Base-by-base conservation (phyloP, 768 basidiomycete species). In the Rossbeevera mucosa region DNA sequence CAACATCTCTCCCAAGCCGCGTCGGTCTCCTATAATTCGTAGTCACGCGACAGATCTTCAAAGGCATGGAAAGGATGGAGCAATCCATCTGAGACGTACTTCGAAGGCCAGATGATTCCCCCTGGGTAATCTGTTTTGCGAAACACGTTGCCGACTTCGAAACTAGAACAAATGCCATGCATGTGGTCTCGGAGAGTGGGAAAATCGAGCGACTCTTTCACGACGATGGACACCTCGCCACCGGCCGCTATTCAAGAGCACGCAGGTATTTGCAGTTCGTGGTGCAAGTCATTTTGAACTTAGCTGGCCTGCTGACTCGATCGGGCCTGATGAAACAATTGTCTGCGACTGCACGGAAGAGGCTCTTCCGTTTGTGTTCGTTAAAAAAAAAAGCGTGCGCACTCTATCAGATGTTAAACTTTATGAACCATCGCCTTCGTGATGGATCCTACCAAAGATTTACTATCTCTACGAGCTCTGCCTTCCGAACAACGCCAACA, bases 391-490 rank as follows among this genome's bases (percentile, higher is more conserved):
- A 48, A 61, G 14, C 56, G 64, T 51, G 63, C 65, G 22, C 67
- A 67, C 11, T 60, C 70, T 4, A 69, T 67, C 7, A 76, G 76
- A 65, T 71, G 44, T 59, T 77, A 18, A 68, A 71, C 20, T 77
- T 65, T 59, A 68, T 67, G 47, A 74, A 76, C 50, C 76, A 16
- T 76, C 75, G 0, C 74, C 73, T 7, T 60, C 68, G 16, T 66
- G 66, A 36, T 77, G 74, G 74, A 64, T 76, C 16, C 59, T 77
- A n/a, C 76, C 76, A 5, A 74, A 74, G 20, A 60, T 75, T 18
- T 77, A 77, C 56, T 73, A 74, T 51, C 68, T 74, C 30, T 77
- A 72, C 47, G 76, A 77, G 31, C 67, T 78, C 11, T 67, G 69
- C 12, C 63, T 77, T 11, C 74, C 72, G 0, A 48, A 61, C 6